A percentile compares a stretch with the other conserved stretches of the same genome.
These are phyloP conservation scores for Geotrichum restrictum DNA, from an alignment of 1,139 yeast genomes.

Conservation along the genomic window DNA sequence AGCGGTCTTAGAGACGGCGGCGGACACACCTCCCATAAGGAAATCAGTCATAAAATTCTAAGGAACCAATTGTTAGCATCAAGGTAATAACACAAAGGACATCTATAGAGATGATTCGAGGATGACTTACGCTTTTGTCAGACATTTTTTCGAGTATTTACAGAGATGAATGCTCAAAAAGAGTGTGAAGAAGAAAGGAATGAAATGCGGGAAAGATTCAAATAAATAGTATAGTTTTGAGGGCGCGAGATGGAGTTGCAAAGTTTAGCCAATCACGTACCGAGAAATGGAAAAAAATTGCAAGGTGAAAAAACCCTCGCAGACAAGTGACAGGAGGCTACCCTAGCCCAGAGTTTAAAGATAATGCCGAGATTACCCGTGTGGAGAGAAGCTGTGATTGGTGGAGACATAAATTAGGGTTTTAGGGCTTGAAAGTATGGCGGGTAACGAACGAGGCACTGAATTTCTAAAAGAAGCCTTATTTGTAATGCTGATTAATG, in stretches of 20 bases:
- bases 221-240: background rate
- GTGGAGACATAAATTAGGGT: background rate
- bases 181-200: background rate
- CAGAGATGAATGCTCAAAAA: slow-evolving; percentile 3
- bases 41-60: slow-evolving; percentile 51
- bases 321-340: background rate
- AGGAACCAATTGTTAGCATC: background rate
- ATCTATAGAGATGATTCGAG: background rate
- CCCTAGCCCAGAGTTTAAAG: background rate
- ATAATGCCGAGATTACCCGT: slow-evolving; percentile 5
- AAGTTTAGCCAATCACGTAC: background rate
- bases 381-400: background rate
- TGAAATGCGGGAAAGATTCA: background rate
- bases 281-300: background rate
- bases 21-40: slow-evolving; percentile 81
- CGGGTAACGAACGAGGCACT: no score
- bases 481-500: no score
- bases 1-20: slow-evolving; percentile 80
- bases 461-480: no score
- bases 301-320: background rate
- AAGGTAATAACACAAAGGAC: background rate
- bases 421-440: background rate
- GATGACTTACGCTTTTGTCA: slow-evolving; percentile 4
- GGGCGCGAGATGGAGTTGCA: background rate
- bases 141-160: slow-evolving; percentile 12